Base-by-base conservation (phyloP, 208 protist genomes). In the Balamuthia mandrillaris region DNA sequence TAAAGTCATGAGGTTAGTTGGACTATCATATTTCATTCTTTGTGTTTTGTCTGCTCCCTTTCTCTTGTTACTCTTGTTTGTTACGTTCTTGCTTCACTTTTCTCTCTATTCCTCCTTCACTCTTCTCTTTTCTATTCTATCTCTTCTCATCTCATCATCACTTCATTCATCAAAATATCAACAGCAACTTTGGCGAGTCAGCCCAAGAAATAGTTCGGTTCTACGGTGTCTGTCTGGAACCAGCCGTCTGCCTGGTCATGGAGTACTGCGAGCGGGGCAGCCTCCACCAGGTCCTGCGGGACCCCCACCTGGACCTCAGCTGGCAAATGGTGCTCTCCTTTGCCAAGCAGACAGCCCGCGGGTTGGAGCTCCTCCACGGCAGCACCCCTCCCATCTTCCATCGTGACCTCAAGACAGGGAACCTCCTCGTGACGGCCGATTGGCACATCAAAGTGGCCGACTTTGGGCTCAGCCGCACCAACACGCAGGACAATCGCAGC, bases 1-100 rank as follows among this genome's bases (percentile, higher is more conserved):
- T 56, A 79, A 89, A 75, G 81, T 91, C 47, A 78, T 91, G 58
- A 89, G 88, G 81, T 90, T 21, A 31, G 24, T 49, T n/a, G n/a
- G n/a, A n/a, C n/a, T n/a, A n/a, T n/a, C n/a, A n/a, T n/a, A n/a
- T n/a, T n/a, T n/a, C n/a, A n/a, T n/a, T n/a, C n/a, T n/a, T n/a
- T n/a, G n/a, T n/a, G n/a, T n/a, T n/a, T n/a, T n/a, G n/a, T n/a
- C n/a, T n/a, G n/a, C n/a, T n/a, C n/a, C n/a, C n/a, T n/a, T n/a
- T n/a, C n/a, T n/a, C n/a, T n/a, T n/a, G n/a, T n/a, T n/a, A n/a
- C n/a, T n/a, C n/a, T n/a, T n/a, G n/a, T n/a, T n/a, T n/a, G n/a
- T n/a, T n/a, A n/a, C n/a, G n/a, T n/a, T n/a, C n/a, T n/a, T n/a
- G n/a, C n/a, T n/a, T n/a, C n/a, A n/a, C n/a, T n/a, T n/a, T n/a